Conservation (phyloP, 2,329 filamentous ascomycete genomes). For the Fusarium aywerte region DNA sequence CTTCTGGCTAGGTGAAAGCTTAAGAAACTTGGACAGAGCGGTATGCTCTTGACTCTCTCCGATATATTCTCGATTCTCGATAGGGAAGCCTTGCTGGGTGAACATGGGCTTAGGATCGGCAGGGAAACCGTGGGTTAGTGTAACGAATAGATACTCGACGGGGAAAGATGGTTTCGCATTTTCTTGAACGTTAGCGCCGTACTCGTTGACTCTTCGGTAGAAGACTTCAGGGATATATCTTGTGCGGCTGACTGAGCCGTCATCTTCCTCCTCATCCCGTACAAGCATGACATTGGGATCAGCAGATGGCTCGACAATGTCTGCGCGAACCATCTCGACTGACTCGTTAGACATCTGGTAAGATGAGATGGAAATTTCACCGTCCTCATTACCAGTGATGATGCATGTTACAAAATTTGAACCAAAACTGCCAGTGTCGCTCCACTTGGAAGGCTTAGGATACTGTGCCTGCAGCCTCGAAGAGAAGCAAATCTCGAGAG, state of each 20-base stretch:
- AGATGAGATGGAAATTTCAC: constrained; percentile 86
- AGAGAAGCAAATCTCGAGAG: constrained; percentile 90
- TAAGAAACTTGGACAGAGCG: constrained; percentile 74
- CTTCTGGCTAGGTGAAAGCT: constrained; percentile 68
- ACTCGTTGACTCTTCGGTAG: constrained; percentile 94
- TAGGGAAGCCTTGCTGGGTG: constrained; percentile 78
- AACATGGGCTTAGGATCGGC: constrained; percentile 82
- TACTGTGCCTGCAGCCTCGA: constrained; percentile 88
- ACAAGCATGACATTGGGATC: constrained; percentile 96
- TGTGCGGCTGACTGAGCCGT: constrained; percentile 72
- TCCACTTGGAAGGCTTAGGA: constrained; percentile 95
- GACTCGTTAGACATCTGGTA: constrained; percentile 97
- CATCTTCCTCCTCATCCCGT: constrained; percentile 88
- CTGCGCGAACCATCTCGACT: constrained; percentile 95
- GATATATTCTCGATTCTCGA: constrained; percentile 90
- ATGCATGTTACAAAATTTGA: constrained; percentile 98
- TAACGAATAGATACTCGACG: constrained; percentile 95
- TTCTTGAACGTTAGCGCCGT: constrained; percentile 94
- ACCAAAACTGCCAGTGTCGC: constrained; percentile 91
- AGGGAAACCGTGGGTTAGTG: constrained; percentile 95
- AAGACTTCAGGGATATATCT: constrained; percentile 98
- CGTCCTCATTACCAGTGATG: constrained; percentile 89
- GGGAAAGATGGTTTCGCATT: constrained; percentile 97
- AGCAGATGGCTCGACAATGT: constrained; percentile 94
- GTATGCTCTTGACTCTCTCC: constrained; percentile 86